phyloP scores from a whole-genome alignment of 1,139 yeast genomes.

The Candida neerlandica region DNA sequence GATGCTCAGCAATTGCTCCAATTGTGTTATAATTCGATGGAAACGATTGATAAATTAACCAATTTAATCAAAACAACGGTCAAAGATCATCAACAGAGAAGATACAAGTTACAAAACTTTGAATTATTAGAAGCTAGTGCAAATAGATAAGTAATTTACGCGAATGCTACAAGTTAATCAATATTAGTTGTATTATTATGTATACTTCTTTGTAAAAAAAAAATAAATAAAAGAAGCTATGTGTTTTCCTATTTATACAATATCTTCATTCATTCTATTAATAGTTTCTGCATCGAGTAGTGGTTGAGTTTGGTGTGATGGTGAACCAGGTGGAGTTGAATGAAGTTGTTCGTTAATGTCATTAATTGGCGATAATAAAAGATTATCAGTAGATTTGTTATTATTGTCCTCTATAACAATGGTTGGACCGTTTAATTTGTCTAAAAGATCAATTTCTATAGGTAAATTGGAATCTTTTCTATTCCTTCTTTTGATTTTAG shows the following conservation, averaged over 20 bases:
- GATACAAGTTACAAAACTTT: conserved; percentile 33
- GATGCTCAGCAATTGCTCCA: conserved; percentile 72
- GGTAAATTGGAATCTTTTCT: conserved; percentile 61
- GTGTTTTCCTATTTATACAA: conserved; percentile 13
- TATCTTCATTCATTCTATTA: conserved; percentile 15
- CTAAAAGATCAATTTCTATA: conserved; percentile 16
- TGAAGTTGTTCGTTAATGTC: conserved; percentile 3
- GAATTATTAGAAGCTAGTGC: conserved; percentile 44
- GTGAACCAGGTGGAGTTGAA: conserved; percentile 6
- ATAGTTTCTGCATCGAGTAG: conserved; percentile 4
- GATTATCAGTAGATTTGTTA: conserved; percentile 3
- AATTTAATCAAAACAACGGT: conserved; percentile 60
- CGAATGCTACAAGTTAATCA: not conserved
- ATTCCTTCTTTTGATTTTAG: conserved; percentile 36
- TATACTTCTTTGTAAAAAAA: not conserved
- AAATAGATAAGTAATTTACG: conserved; percentile 21
- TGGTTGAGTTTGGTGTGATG: not conserved
- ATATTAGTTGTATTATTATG: not conserved
- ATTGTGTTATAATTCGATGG: conserved; percentile 68
- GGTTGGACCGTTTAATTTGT: conserved; percentile 13
- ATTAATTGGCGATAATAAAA: conserved; percentile 5
- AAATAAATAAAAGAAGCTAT: not conserved
- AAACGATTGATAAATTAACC: conserved; percentile 64
- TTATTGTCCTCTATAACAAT: conserved; percentile 2
- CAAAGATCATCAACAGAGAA: conserved; percentile 53